Evolutionary conservation across 1,284 basidiomycete species (phyloP), one percentile per base, ranked within the genome.

Genomic region (Trametes versicolor): DNA sequence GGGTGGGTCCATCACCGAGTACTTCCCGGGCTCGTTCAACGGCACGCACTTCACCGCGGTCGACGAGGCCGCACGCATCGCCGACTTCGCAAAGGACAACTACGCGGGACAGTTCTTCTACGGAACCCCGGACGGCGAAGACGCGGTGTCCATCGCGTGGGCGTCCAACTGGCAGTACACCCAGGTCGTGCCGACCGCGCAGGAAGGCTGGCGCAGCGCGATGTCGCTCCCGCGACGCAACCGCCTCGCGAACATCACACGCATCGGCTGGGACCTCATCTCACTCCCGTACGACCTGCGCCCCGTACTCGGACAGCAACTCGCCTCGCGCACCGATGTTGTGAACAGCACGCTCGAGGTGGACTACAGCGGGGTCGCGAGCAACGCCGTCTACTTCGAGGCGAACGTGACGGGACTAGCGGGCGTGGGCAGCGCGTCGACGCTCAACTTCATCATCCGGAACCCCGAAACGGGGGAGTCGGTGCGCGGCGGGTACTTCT

Each of bases 31-130:
- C 45, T 51, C 39, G 3, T 69, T 69, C 67, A 51, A 66, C 50
- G 67, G 67, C 17, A 66, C 67, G 45, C 60, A 53, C 36, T 69
- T 69, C 64, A 49, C 55, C n/a, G 49, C 64, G 2, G 12, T 64
- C 32, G 64, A 64, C 36, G 39, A 21, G 34, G 60, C 58, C 37
- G 43, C 60, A 25, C 67, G 64, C 32, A 21, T 62, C 43, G 34
- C 57, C 25, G 67, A 69, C 58, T 69, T 69, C 43, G 67, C 62
- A 1, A 62, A 69, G 48, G 67, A 66, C 64, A 69, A 64, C 58
- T 69, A 69, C 47, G 67, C 67, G 6, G 64, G 60, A 12, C 67
- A 69, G 62, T 66, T 64, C 62, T 64, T 69, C 60, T 66, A 62
- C 58, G 67, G 60, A 39, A 62, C 49, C 48, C 62, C 58, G 1